Evolutionary conservation across 2,329 filamentous ascomycete species (phyloP).

Genomic region (Cercospora janseana): DNA sequence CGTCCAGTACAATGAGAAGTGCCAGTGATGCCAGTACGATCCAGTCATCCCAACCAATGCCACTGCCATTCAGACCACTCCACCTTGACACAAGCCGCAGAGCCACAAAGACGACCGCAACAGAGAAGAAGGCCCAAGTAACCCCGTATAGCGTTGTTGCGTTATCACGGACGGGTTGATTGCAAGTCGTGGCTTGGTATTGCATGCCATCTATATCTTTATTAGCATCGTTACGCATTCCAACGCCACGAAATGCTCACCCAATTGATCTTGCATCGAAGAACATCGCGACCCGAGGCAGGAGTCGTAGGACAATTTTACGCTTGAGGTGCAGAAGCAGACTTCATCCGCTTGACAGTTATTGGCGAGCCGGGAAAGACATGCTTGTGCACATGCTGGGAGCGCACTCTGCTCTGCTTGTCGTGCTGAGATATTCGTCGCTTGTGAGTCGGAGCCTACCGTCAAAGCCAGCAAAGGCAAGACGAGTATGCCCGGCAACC

Average conservation of each 20-base stretch:
- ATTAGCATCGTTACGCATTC: neutral
- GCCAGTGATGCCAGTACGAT: slow-evolving; percentile 19
- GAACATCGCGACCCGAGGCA: slow-evolving; percentile 15
- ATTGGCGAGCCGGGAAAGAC: slow-evolving; percentile 11
- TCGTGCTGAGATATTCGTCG: slow-evolving; percentile 11
- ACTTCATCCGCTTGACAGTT: slow-evolving; percentile 10
- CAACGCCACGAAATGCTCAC: neutral
- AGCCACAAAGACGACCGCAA: slow-evolving; percentile 20
- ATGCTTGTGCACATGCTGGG: slow-evolving; percentile 15
- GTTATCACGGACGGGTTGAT: slow-evolving; percentile 9
- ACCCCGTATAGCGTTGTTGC: slow-evolving; percentile 16
- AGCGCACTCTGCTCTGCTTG: slow-evolving; percentile 14
- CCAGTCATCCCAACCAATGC: slow-evolving; percentile 25
- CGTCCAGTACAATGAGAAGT: slow-evolving; percentile 15
- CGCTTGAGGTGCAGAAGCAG: slow-evolving; percentile 16
- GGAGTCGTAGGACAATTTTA: slow-evolving; percentile 12
- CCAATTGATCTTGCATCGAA: slow-evolving; percentile 13
- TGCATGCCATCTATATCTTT: slow-evolving; percentile 6
- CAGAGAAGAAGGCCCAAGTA: slow-evolving; percentile 20
- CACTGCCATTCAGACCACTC: slow-evolving; percentile 20
- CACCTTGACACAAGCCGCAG: slow-evolving; percentile 22
- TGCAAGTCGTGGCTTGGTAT: slow-evolving; percentile 15
- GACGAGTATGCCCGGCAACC: slow-evolving; percentile 19
- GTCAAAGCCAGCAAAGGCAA: slow-evolving; percentile 20
- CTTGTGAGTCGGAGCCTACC: slow-evolving; percentile 15